Conservation (phyloP, 441 rosid species). For the Kokia cookei region DNA sequence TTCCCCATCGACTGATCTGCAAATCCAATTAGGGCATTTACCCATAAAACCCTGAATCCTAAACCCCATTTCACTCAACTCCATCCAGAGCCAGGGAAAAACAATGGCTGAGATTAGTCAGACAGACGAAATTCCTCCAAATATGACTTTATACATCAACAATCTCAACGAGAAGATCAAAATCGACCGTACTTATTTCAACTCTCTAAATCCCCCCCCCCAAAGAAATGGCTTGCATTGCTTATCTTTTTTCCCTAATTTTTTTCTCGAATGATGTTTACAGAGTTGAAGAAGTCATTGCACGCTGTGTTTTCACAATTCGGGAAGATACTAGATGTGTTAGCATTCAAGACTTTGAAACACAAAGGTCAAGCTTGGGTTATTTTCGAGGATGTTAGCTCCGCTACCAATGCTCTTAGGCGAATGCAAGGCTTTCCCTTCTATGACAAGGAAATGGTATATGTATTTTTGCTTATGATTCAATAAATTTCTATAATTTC, state of each 20-base stretch:
- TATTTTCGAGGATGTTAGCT: slow-evolving; percentile 64
- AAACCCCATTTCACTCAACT: neutral
- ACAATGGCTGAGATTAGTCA: slow-evolving; percentile 53
- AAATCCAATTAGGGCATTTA: neutral
- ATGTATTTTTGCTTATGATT: slow-evolving; percentile 24
- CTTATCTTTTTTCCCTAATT: neutral
- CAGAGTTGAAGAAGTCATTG: slow-evolving; percentile 90
- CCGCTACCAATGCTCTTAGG: slow-evolving; percentile 72
- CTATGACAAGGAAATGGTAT: slow-evolving; percentile 86
- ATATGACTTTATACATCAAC: slow-evolving; percentile 90
- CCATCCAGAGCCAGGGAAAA: slow-evolving; percentile 9
- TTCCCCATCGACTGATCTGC: neutral
- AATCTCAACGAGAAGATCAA: slow-evolving; percentile 96
- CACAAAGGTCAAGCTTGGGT: slow-evolving; percentile 99
- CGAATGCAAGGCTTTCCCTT: slow-evolving; percentile 92
- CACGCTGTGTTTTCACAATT: slow-evolving; percentile 83
- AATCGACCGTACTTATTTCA: slow-evolving; percentile 49
- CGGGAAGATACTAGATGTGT: slow-evolving; percentile 84
- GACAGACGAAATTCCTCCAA: slow-evolving; percentile 51
- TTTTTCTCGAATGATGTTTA: neutral
- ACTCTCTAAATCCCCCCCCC: neutral
- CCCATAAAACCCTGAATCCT: neutral
- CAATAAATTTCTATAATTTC: neutral
- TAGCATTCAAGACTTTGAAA: slow-evolving; percentile 91
- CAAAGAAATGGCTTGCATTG: neutral